These are phyloP conservation scores for Agapanthus africanus DNA, from an alignment of 106 monocot genomes.

Conservation along the genomic window DNA sequence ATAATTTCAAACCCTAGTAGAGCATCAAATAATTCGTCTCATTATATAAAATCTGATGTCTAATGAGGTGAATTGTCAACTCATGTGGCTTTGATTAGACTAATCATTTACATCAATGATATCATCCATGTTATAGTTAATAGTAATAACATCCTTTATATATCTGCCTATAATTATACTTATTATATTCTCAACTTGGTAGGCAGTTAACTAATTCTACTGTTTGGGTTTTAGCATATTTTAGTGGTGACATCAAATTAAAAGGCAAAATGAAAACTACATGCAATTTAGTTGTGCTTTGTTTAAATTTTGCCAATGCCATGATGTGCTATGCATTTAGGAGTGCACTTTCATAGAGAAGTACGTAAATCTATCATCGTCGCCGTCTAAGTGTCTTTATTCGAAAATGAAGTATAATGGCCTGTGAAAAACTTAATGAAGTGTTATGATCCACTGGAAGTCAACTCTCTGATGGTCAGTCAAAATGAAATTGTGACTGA, in stretches of 20 bases:
- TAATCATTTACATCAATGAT: slow-evolving; percentile 5
- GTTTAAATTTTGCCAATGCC: background rate
- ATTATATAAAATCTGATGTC: background rate
- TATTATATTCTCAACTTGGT: background rate
- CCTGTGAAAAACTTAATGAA: too few species aligned
- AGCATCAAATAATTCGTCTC: background rate
- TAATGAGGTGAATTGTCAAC: background rate
- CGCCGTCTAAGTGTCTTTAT: too few species aligned
- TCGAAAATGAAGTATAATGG: too few species aligned
- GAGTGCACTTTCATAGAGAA: too few species aligned
- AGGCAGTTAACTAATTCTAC: background rate
- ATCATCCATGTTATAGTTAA: slow-evolving; percentile 7
- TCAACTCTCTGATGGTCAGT: too few species aligned
- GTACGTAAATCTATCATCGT: too few species aligned
- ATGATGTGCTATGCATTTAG: too few species aligned
- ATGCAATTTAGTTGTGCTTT: background rate
- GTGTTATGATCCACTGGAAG: too few species aligned
- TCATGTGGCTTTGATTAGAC: background rate
- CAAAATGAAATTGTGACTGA: too few species aligned
- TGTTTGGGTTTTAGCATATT: background rate
- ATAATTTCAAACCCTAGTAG: too few species aligned
- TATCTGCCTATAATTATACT: background rate
- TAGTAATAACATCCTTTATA: background rate
- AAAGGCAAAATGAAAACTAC: too few species aligned
- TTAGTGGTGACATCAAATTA: too few species aligned